Evolutionary conservation across 2,329 filamentous ascomycete genomes (phyloP).

Genomic region (Botrytis squamosa): DNA sequence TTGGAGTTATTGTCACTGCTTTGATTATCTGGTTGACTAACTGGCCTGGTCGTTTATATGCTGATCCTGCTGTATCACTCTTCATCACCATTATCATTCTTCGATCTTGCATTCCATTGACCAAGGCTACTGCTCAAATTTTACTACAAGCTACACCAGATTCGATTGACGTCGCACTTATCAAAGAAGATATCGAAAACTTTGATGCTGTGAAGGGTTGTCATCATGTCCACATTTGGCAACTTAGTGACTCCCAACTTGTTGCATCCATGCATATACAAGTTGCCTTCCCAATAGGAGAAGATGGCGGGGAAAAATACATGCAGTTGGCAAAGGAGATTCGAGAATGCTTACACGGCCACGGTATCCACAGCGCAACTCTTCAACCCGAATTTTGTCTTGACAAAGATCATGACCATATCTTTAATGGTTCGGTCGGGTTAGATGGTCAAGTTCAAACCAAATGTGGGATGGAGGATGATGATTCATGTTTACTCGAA

Average conservation of each 20-base stretch:
- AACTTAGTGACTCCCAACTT: conserved; percentile 90
- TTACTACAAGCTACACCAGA: conserved; percentile 91
- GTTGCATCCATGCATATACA: conserved; percentile 93
- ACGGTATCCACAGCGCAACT: conserved; percentile 94
- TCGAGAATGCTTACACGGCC: conserved; percentile 85
- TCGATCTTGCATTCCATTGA: conserved; percentile 73
- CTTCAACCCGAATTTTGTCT: conserved; percentile 89
- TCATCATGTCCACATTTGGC: conserved; percentile 97
- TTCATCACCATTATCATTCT: conserved; percentile 84
- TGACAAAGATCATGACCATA: conserved; percentile 43
- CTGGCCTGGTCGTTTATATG: conserved; percentile 79
- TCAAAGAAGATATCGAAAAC: conserved; percentile 84
- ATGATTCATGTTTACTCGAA: conserved; percentile 38
- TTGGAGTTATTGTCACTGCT: conserved; percentile 80
- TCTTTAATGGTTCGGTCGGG: conserved; percentile 26
- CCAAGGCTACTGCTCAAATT: conserved; percentile 78
- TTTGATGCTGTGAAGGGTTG: conserved; percentile 85
- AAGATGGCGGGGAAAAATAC: conserved; percentile 74
- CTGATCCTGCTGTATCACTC: conserved; percentile 88
- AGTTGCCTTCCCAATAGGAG: conserved; percentile 84
- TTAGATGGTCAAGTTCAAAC: conserved; percentile 34
- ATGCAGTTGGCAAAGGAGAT: conserved; percentile 86
- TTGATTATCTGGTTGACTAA: conserved; percentile 89
- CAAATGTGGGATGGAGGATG: conserved; percentile 32
- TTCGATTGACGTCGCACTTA: conserved; percentile 82